Evolutionary conservation across 768 basidiomycete species (phyloP), one percentile per base, ranked within the genome.

Genomic region (Phylloporus sp.): DNA sequence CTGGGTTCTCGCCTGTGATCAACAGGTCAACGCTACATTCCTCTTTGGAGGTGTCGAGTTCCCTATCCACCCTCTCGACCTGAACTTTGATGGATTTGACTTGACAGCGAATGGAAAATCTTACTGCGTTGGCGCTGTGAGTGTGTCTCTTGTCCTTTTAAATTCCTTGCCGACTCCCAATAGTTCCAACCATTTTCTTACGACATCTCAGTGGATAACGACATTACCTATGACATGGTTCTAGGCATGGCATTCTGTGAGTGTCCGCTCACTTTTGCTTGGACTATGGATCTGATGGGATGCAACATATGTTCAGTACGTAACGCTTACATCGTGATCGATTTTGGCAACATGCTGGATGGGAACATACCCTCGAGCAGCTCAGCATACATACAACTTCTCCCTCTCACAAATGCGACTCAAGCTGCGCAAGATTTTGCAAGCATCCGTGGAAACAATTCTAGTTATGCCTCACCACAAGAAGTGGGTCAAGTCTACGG

Each of bases 171-270:
- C 43, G 8, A 56, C 50, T 38, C 15, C 20, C 18, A 23, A 20
- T 52, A 87, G 86, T 89, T 88, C 71, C 87, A 88, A 57, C 86
- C 86, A 6, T 78, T 81, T 38, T 76, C 78, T 8, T 80, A 76
- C 42, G 72, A 77, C 44, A 72, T 76, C 26, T 73, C 65, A 26
- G 13, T 49, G 2, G 26, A 23, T 0, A 38, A 39, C 8, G 32
- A 52, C 1, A 47, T 57, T 24, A 13, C 50, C 35, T 88, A 75
- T 55, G 86, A 88, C 60, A 76, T 84, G 64, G 77, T 88, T 40
- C 72, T 88, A 40, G 87, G 87, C 49, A 88, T 88, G 84, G 76
- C 80, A 9, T 88, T 87, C 70, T 66, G 85, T 85, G 57, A 60
- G 82, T 74, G 7, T 23, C 47, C 0, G 1, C 13, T 20, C 57